Conservation (phyloP, 2,329 filamentous ascomycete genomes). For the Botrytis galanthina region DNA sequence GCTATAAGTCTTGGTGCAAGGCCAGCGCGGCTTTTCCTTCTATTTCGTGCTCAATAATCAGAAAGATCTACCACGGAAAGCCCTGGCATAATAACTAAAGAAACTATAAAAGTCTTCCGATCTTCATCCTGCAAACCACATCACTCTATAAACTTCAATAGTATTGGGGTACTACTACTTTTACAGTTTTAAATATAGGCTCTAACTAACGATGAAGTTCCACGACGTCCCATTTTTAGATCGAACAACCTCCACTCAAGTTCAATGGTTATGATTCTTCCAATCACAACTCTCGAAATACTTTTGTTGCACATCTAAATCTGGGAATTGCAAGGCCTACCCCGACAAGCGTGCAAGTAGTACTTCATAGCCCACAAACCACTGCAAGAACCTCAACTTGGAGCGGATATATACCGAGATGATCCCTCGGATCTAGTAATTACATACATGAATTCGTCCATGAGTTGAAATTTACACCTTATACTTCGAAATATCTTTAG, state of each 20-base stretch:
- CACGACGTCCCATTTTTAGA: background rate
- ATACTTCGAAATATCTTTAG: background rate
- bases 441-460: background rate
- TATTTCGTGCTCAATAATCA: background rate
- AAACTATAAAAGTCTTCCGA: rapidly evolving
- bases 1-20: background rate
- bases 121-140: background rate
- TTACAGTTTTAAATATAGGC: background rate
- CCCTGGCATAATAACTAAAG: background rate
- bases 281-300: background rate
- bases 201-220: background rate
- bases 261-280: background rate
- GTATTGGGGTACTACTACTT: background rate
- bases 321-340: background rate
- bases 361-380: background rate
- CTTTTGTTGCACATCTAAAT: background rate
- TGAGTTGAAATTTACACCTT: too few species aligned
- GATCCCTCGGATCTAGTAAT: background rate
- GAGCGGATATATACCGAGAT: background rate
- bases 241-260: too few species aligned
- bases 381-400: rapidly evolving
- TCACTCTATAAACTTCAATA: background rate
- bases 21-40: background rate
- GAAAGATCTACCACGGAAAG: background rate
- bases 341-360: background rate